phyloP scores from a whole-genome alignment of 345 rosid genomes.

The Gossypioides kirkii region DNA sequence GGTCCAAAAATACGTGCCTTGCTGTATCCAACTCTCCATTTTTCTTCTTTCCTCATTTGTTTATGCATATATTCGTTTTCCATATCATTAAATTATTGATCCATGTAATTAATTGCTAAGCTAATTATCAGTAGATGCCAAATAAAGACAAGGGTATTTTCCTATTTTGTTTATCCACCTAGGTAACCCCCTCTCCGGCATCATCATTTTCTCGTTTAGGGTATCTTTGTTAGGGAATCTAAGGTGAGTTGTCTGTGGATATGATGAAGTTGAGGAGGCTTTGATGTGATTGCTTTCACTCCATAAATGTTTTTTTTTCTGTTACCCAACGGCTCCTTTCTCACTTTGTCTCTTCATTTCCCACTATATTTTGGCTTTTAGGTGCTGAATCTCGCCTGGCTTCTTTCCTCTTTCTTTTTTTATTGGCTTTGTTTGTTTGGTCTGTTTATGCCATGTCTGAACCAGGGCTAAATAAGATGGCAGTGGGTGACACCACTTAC shows the following conservation, averaged over 20 bases:
- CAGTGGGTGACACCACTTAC: constrained; percentile 36
- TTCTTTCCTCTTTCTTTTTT: not conserved
- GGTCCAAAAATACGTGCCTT: constrained; percentile 23
- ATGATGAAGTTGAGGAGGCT: too few relatives aligned
- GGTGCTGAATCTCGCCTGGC: constrained; percentile 8
- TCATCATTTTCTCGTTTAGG: constrained; percentile 32
- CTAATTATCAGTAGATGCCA: not conserved
- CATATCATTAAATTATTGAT: too few relatives aligned
- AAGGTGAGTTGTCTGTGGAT: constrained; percentile 23
- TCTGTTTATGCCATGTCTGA: constrained; percentile 20
- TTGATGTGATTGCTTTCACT: constrained; percentile 7
- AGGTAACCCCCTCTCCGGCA: not conserved
- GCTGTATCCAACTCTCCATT: constrained; percentile 24
- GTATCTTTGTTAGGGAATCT: constrained; percentile 42
- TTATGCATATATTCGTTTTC: constrained; percentile 15
- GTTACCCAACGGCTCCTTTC: constrained; percentile 15
- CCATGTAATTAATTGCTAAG: not conserved
- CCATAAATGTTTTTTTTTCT: not conserved
- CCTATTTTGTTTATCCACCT: not conserved
- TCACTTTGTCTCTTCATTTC: not conserved
- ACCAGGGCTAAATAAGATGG: constrained; percentile 34
- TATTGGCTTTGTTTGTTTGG: constrained; percentile 7
- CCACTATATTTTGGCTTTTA: not conserved
- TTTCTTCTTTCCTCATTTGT: not conserved
- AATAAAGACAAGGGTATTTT: not conserved